A percentile compares a stretch with the other conserved stretches of the same genome.
phyloP scores from a whole-genome alignment of 108 stramenopile species.

The Pseudonitzschia pungens region DNA sequence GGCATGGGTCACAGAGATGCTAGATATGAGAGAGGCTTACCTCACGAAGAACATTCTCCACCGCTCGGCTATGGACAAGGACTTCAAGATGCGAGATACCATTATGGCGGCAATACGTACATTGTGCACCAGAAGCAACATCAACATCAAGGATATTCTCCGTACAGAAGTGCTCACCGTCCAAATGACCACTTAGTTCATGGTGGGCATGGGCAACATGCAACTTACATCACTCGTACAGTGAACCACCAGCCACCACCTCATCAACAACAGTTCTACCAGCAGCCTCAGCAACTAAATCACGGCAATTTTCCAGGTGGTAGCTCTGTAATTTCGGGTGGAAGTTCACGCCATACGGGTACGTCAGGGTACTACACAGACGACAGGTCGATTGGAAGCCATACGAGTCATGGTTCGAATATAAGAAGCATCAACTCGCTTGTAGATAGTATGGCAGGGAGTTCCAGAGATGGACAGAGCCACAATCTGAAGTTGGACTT shows the following conservation, averaged over 20 bases:
- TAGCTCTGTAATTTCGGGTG: slow-evolving; percentile 12
- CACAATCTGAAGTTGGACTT: slow-evolving; percentile 59
- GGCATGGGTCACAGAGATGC: slow-evolving; percentile 15
- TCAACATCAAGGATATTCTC: slow-evolving; percentile 7
- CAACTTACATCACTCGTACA: slow-evolving; percentile 1
- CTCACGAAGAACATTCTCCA: slow-evolving; percentile 13
- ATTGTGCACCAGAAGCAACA: background rate
- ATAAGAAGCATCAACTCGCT: slow-evolving; percentile 9
- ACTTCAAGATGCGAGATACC: slow-evolving; percentile 14
- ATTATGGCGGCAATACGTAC: slow-evolving; percentile 6
- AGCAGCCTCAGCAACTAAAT: background rate
- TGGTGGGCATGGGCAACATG: slow-evolving; percentile 10
- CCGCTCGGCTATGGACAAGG: slow-evolving; percentile 39
- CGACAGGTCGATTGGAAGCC: slow-evolving; percentile 34
- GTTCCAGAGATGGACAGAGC: slow-evolving; percentile 30
- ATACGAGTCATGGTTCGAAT: slow-evolving; percentile 11
- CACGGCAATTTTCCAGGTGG: slow-evolving; percentile 4
- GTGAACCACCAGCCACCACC: slow-evolving; percentile 11
- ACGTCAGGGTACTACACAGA: slow-evolving; percentile 32
- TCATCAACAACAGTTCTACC: slow-evolving; percentile 16
- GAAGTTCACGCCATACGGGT: slow-evolving; percentile 26
- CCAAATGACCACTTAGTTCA: background rate
- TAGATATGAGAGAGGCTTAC: slow-evolving; percentile 1
- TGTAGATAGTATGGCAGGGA: slow-evolving; percentile 18
- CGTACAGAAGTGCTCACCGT: slow-evolving; percentile 1